phyloP scores from a whole-genome alignment of 495 filamentous ascomycete genomes.

The Immersiella caudata region DNA sequence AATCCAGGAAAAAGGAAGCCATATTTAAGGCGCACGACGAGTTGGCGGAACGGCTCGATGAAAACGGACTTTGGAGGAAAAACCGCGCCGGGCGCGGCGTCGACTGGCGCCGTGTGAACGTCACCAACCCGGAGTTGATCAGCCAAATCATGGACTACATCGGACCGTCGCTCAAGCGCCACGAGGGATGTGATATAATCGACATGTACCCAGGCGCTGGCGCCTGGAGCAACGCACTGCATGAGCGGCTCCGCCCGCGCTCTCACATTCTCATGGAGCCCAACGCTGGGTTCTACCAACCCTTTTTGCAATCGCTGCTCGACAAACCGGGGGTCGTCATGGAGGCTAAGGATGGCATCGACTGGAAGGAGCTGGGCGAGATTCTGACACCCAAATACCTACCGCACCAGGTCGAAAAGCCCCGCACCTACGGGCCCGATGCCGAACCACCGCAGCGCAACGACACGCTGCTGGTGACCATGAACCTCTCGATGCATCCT shows the following conservation, averaged over 20 bases:
- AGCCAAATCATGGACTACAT: conserved; percentile 47
- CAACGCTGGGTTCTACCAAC: conserved; percentile 52
- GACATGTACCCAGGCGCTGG: conserved; percentile 81
- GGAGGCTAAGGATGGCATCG: conserved; percentile 49
- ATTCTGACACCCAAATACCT: conserved; percentile 50
- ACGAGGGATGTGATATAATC: conserved; percentile 74
- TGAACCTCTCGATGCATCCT: conserved; percentile 55
- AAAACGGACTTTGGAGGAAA: neutral
- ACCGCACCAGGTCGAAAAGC: conserved; percentile 49
- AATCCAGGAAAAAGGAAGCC: too few species aligned
- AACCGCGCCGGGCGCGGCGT: neutral
- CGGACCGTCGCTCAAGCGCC: conserved; percentile 55
- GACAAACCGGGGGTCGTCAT: conserved; percentile 57
- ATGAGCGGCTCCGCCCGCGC: conserved; percentile 72
- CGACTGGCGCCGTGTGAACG: conserved; percentile 44
- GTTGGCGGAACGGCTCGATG: neutral
- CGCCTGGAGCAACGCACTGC: conserved; percentile 72
- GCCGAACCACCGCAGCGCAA: conserved; percentile 51
- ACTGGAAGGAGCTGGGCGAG: conserved; percentile 54
- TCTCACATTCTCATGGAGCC: conserved; percentile 81
- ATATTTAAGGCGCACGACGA: neutral
- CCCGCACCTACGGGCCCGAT: conserved; percentile 21
- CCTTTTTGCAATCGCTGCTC: conserved; percentile 65
- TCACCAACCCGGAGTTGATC: conserved; percentile 64
- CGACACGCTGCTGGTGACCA: conserved; percentile 67